A percentile compares a stretch with the other conserved stretches of the same genome.
Evolutionary conservation across 257 asterid genomes (phyloP).

Genomic region (Solanum clarkiae): DNA sequence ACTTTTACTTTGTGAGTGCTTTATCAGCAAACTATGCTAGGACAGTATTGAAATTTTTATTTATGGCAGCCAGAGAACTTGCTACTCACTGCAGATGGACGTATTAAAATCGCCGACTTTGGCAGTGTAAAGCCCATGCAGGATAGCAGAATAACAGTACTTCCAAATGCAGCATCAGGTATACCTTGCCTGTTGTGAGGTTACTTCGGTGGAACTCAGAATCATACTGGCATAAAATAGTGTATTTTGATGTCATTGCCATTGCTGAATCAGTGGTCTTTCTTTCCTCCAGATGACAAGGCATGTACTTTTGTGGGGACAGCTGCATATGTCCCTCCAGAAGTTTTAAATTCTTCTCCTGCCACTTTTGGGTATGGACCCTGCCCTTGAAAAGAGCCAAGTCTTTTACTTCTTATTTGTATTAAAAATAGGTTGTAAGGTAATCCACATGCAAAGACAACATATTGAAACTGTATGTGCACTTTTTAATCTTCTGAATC

Average conservation of each 20-base stretch:
- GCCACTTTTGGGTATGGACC: conserved; percentile 73
- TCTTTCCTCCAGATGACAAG: conserved; percentile 62
- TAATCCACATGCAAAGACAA: neutral
- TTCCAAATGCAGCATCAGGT: conserved; percentile 98
- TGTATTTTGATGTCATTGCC: neutral
- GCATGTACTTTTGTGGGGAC: conserved; percentile 99
- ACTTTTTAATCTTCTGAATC: neutral
- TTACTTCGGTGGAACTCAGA: neutral
- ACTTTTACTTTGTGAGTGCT: neutral
- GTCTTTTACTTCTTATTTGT: neutral
- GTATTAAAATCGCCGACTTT: conserved; percentile 91
- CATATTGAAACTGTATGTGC: neutral
- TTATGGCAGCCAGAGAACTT: conserved; percentile 88
- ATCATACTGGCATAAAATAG: neutral
- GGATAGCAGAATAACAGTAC: conserved; percentile 83
- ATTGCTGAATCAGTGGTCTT: neutral
- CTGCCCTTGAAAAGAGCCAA: neutral
- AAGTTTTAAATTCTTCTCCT: conserved; percentile 92
- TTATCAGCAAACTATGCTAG: neutral
- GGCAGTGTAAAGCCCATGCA: conserved; percentile 99
- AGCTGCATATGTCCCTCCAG: conserved; percentile 99
- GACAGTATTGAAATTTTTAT: conserved; percentile 6
- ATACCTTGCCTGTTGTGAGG: neutral
- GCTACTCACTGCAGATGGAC: conserved; percentile 88
- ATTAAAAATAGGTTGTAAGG: neutral